These are phyloP conservation scores for Cylindrotheca fusiformis DNA, from an alignment of 108 stramenopile species.

Conservation along the genomic window DNA sequence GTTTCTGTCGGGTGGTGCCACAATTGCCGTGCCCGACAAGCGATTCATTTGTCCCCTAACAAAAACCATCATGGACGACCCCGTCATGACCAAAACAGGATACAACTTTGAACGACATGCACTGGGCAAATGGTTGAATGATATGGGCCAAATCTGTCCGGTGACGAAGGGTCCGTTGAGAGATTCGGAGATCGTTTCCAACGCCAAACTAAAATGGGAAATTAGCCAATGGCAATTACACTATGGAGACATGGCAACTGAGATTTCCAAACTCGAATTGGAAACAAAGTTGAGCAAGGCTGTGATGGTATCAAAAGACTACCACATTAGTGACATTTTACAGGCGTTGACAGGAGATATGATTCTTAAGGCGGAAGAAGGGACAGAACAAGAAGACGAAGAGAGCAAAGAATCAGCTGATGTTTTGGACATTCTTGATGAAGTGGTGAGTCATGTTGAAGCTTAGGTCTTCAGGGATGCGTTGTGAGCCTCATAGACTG, in stretches of 20 bases:
- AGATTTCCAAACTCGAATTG: slow-evolving; percentile 14
- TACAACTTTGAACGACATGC: slow-evolving; percentile 47
- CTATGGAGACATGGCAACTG: slow-evolving; percentile 7
- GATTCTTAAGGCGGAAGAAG: neutral
- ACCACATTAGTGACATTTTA: slow-evolving; percentile 8
- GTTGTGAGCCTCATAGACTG: too few species aligned
- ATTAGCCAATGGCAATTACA: slow-evolving; percentile 24
- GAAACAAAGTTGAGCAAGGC: slow-evolving; percentile 21
- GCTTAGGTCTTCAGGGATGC: too few species aligned
- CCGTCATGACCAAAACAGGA: slow-evolving; percentile 51
- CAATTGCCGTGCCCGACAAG: slow-evolving; percentile 32
- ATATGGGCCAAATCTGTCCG: slow-evolving; percentile 19
- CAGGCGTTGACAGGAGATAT: slow-evolving; percentile 9
- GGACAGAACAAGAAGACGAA: neutral
- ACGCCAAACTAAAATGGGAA: slow-evolving; percentile 24
- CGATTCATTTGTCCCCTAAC: slow-evolving; percentile 62
- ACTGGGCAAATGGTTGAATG: slow-evolving; percentile 26
- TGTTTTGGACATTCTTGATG: neutral
- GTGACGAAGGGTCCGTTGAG: slow-evolving; percentile 17
- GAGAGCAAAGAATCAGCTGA: neutral
- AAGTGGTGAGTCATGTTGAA: neutral
- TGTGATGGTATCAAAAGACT: slow-evolving; percentile 14
- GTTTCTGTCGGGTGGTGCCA: neutral
- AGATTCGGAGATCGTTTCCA: slow-evolving; percentile 2
- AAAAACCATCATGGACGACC: slow-evolving; percentile 53